Conservation (phyloP, 148 eudicot species). For the Cornus kousa region DNA sequence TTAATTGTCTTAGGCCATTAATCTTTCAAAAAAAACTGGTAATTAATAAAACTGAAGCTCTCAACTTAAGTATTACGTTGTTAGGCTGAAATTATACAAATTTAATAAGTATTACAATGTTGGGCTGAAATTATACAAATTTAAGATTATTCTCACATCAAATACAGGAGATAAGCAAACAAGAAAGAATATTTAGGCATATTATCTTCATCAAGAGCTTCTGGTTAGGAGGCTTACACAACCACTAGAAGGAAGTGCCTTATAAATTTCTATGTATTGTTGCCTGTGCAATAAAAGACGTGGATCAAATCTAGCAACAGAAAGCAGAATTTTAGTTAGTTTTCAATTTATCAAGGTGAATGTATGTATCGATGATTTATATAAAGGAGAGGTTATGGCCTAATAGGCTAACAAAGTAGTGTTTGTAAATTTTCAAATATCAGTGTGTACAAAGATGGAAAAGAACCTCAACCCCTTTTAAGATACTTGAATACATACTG, state of each 20-base stretch:
- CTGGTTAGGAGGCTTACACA: constrained; percentile 50
- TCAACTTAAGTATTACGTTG: background rate
- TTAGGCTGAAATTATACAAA: too few relatives aligned
- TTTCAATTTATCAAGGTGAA: too few relatives aligned
- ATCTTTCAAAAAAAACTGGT: background rate
- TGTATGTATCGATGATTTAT: too few relatives aligned
- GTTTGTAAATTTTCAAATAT: too few relatives aligned
- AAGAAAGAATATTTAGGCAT: background rate
- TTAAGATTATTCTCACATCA: background rate
- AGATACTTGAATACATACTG: constrained; percentile 42
- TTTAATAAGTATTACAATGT: too few relatives aligned
- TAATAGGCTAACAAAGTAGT: too few relatives aligned
- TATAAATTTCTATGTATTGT: constrained; percentile 86
- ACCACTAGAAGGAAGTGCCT: constrained; percentile 70
- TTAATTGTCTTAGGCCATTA: too few relatives aligned
- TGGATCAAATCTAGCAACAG: constrained; percentile 68
- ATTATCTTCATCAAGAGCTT: constrained; percentile 15
- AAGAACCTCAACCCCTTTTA: background rate
- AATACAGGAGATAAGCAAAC: too few relatives aligned
- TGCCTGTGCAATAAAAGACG: constrained; percentile 88
- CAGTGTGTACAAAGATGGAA: too few relatives aligned
- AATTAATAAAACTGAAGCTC: constrained; percentile 4
- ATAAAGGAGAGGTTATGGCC: too few relatives aligned
- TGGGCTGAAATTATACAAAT: too few relatives aligned
- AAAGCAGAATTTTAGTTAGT: too few relatives aligned